These are phyloP conservation scores for Copromyces sp. DNA, from an alignment of 495 filamentous ascomycete species.

Conservation along the genomic window DNA sequence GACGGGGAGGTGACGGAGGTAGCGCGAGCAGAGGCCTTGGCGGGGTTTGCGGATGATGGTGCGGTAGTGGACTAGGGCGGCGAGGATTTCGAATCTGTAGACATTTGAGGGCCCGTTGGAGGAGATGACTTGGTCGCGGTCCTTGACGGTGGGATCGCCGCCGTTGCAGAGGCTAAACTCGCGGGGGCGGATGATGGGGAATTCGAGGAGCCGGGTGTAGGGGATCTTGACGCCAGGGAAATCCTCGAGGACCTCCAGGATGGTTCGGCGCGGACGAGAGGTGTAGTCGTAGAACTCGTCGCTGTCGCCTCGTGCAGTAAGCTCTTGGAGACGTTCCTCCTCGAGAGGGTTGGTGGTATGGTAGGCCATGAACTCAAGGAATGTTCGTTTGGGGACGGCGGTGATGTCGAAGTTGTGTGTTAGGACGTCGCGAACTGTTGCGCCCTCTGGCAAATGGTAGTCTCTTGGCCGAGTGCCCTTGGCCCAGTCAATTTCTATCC, in stretches of 20 bases:
- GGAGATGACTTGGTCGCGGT: background rate
- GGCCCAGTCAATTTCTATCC: background rate
- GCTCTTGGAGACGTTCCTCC: constrained; percentile 71
- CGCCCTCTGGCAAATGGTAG: background rate
- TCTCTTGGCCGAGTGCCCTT: background rate
- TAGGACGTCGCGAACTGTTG: constrained; percentile 66
- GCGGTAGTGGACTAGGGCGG: constrained; percentile 86
- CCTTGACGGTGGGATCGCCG: constrained; percentile 25
- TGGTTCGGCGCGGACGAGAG: constrained; percentile 79
- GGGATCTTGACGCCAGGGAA: constrained; percentile 79
- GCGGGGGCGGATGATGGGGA: constrained; percentile 66
- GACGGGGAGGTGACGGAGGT: constrained; percentile 52
- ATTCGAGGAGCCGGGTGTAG: constrained; percentile 54
- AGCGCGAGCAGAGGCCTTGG: constrained; percentile 83
- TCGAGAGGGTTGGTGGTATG: constrained; percentile 64
- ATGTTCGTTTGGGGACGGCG: constrained; percentile 75
- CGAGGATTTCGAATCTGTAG: constrained; percentile 57
- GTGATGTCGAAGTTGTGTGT: constrained; percentile 78
- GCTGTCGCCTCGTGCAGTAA: constrained; percentile 61
- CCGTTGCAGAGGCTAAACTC: constrained; percentile 87
- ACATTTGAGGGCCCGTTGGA: constrained; percentile 10
- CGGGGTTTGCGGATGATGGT: constrained; percentile 80
- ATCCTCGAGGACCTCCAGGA: constrained; percentile 84
- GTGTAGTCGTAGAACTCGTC: constrained; percentile 96
- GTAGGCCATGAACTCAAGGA: constrained; percentile 66